Base-by-base conservation (phyloP, 345 rosid species). In the Ceriops decandra region DNA sequence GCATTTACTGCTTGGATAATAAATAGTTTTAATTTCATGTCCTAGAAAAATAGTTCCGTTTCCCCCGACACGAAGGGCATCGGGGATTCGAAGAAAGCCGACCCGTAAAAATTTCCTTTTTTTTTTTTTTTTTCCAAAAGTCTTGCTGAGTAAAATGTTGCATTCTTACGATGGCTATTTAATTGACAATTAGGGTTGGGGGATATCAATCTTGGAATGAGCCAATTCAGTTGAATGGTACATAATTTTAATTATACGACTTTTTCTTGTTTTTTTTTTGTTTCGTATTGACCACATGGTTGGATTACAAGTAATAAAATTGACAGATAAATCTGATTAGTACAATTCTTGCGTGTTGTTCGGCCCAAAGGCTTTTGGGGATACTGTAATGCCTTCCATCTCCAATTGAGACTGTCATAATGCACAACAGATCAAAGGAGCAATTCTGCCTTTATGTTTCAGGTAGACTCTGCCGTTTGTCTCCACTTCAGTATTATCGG, bases 401-500 rank as follows among this genome's bases (percentile, higher is more conserved):
- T 57, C 35, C 74, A 6, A 31, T 6, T 72, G 30, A 10, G 62
- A 26, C 16, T 47, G 46, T 13, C 30, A 49, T 62, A 42, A 7
- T 70, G 36, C 67, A 56, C 52, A 36, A 17, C 52, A 32, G 27
- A 71, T 33, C 35, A 38, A 59, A 69, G 70, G 21, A 52, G 63
- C 67, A 35, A 61, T 36, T 16, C 51, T 6, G 31, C 17, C 52
- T 10, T 11, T 24, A 19, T 52, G 53, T 46, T 62, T 79, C 63
- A 82, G 33, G 74, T 75, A 54, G 82, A 47, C 61, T 64, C 84
- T 58, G 75, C 74, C 16, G 78, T 66, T 72, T 70, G 85, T 77
- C 87, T 71, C 68, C 77, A 30, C 75, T 80, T 86, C 79, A 92
- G 72, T 57, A 93, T 60, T 24, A 87, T 67, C 47, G 96, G 96